Evolutionary conservation across 2,329 filamentous ascomycete species (phyloP), one percentile per base, ranked within the genome.

Genomic region (Fonsecaea pugnacius): DNA sequence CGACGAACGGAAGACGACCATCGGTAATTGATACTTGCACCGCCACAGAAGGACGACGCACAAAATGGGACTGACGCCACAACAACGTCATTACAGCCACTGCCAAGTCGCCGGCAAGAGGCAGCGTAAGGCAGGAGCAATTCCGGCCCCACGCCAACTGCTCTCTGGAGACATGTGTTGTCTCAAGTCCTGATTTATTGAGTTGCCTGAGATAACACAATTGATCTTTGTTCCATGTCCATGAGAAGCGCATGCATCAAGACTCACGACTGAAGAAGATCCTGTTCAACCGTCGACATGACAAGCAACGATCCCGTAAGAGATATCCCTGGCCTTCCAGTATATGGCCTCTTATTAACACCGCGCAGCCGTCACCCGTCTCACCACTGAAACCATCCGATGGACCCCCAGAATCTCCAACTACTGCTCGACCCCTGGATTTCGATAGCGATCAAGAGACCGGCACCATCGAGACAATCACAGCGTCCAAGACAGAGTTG

Each of bases 371-470:
- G 4, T 70, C 70, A 8, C 70, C 70, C 6, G 69, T 71, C 21
- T 71, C 70, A 51, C 70, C 70, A 43, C 57, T 71, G 43, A 67
- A 70, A 66, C 54, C 69, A 30, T 66, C 62, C n/a, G 70, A 71
- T 54, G 64, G 63, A 35, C 75, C 66, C 58, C 77, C 81, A 21
- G 82, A 84, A 71, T 84, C 82, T 18, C 82, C 82, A 14, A 85
- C 83, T 6, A 85, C 84, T 38, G 83, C 83, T 60, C 82, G 82
- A 38, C 81, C 82, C 59, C 75, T 86, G 59, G 83, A 85, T 69
- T 85, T 85, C 67, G 83, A 85, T 70, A 84, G 85, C 72, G 84
- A 85, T 68, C 78, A 80, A 61, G 79, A 83, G 68, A 78, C 80
- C 4, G 71, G 74, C 48, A 67, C 71, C 71, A 58, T 69, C 71